Evolutionary conservation across 2,329 filamentous ascomycete genomes (phyloP).

Genomic region (Hypomyces perniciosus): DNA sequence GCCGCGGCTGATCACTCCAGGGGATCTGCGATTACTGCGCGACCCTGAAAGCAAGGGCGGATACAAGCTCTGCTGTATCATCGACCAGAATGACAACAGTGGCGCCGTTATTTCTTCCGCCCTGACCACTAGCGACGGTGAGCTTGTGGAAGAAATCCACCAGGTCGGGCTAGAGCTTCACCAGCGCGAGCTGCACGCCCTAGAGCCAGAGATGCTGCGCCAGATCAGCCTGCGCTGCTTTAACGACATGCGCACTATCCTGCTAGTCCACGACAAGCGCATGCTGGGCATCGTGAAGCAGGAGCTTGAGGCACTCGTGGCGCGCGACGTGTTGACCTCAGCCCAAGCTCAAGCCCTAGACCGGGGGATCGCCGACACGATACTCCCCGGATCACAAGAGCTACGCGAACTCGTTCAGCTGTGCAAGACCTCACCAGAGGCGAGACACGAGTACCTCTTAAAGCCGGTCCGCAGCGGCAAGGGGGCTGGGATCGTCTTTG

Average conservation of each 20-base stretch:
- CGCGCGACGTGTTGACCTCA: constrained; percentile 20
- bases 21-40: constrained; percentile 27
- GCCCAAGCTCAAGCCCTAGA: constrained; percentile 22
- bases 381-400: constrained; percentile 25
- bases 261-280: constrained; percentile 37
- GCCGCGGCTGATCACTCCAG: constrained; percentile 29
- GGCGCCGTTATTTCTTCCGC: neutral
- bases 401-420: constrained; percentile 17
- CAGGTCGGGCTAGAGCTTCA: constrained; percentile 35
- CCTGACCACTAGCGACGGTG: constrained; percentile 17
- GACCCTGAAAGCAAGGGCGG: constrained; percentile 19
- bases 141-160: constrained; percentile 27
- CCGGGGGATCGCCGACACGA: constrained; percentile 28
- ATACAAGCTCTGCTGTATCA: constrained; percentile 26
- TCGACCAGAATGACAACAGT: neutral
- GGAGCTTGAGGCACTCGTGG: constrained; percentile 25
- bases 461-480: constrained; percentile 35
- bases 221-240: constrained; percentile 33
- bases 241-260: constrained; percentile 35
- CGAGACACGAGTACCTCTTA: constrained; percentile 27
- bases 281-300: constrained; percentile 35
- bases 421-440: constrained; percentile 6
- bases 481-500: constrained; percentile 35
- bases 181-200: constrained; percentile 29
- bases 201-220: constrained; percentile 27